These are phyloP conservation scores for Geotrichum reessii DNA, from an alignment of 1,139 yeast genomes.

Conservation along the genomic window DNA sequence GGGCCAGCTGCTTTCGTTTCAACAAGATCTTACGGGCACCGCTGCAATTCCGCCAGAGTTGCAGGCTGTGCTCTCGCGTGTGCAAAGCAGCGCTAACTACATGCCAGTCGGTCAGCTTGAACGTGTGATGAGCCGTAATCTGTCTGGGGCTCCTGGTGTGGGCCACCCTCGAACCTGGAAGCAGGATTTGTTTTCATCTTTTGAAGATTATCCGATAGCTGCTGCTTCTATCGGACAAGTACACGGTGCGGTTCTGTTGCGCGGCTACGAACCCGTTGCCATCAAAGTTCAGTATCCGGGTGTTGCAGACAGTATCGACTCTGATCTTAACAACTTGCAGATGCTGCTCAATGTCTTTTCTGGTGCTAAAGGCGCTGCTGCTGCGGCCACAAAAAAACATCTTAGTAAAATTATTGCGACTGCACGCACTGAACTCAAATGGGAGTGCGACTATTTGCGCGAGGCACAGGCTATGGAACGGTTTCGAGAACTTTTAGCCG, in stretches of 20 bases:
- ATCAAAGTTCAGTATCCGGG: slow-evolving; percentile 98
- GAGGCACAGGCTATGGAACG: slow-evolving; percentile 77
- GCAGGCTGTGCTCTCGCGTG: slow-evolving; percentile 71
- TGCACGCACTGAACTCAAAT: slow-evolving; percentile 85
- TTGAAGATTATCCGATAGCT: slow-evolving; percentile 88
- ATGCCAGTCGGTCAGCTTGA: slow-evolving; percentile 93
- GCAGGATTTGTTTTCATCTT: slow-evolving; percentile 54
- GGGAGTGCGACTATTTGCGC: slow-evolving; percentile 95
- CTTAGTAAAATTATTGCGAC: slow-evolving; percentile 88
- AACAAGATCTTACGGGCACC: slow-evolving; percentile 45
- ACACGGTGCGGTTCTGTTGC: slow-evolving; percentile 66
- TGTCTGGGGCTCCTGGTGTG: slow-evolving; percentile 29
- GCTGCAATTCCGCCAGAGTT: slow-evolving; percentile 78
- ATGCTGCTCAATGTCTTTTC: slow-evolving; percentile 75
- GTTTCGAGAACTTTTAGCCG: slow-evolving; percentile 56
- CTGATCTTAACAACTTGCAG: slow-evolving; percentile 80
- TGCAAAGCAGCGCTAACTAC: slow-evolving; percentile 91
- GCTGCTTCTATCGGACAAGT: slow-evolving; percentile 99
- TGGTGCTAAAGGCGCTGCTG: background rate
- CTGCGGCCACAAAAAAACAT: background rate
- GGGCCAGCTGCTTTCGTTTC: slow-evolving; percentile 94
- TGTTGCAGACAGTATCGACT: slow-evolving; percentile 88
- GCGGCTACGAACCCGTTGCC: slow-evolving; percentile 64
- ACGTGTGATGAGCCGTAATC: slow-evolving; percentile 63
- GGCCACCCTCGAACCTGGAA: slow-evolving; percentile 72